phyloP scores from a whole-genome alignment of 202 grass and related monocot genomes.

The Saccharum hybrid region DNA sequence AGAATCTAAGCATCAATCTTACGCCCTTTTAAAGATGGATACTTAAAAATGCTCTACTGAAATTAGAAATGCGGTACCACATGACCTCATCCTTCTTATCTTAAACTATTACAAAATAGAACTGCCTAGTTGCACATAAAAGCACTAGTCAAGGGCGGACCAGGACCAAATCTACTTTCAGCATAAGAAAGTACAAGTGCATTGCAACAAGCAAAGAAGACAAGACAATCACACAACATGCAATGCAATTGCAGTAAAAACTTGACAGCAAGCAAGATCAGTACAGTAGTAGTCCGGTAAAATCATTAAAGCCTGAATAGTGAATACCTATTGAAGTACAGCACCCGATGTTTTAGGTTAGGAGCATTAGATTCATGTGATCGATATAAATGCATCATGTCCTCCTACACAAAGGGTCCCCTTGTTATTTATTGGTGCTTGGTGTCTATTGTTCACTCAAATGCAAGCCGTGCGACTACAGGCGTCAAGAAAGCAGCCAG shows the following conservation, averaged over 20 bases:
- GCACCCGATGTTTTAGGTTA: conserved; percentile 13
- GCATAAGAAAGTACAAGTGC: background rate
- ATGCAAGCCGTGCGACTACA: background rate
- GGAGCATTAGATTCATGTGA: conserved; percentile 48
- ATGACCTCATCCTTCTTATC: conserved; percentile 18
- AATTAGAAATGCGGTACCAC: conserved; percentile 6
- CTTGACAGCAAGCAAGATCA: conserved; percentile 10
- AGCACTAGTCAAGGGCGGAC: conserved; percentile 14
- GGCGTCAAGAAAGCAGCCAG: conserved; percentile 1
- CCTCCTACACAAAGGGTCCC: conserved; percentile 6
- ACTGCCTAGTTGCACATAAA: conserved; percentile 22
- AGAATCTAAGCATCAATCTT: conserved; percentile 13
- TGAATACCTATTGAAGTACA: conserved; percentile 19
- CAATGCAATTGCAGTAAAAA: conserved; percentile 21
- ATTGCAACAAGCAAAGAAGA: background rate
- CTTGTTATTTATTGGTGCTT: conserved; percentile 30
- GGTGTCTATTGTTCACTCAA: background rate
- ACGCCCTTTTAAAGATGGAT: background rate
- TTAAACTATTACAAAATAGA: conserved; percentile 1
- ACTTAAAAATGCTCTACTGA: conserved; percentile 25
- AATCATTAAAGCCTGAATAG: conserved; percentile 6
- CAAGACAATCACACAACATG: background rate
- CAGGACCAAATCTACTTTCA: conserved; percentile 17
- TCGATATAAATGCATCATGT: conserved; percentile 48
- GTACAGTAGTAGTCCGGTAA: background rate